phyloP scores from a whole-genome alignment of 2,329 filamentous ascomycete genomes.

The Alternaria postmessia region DNA sequence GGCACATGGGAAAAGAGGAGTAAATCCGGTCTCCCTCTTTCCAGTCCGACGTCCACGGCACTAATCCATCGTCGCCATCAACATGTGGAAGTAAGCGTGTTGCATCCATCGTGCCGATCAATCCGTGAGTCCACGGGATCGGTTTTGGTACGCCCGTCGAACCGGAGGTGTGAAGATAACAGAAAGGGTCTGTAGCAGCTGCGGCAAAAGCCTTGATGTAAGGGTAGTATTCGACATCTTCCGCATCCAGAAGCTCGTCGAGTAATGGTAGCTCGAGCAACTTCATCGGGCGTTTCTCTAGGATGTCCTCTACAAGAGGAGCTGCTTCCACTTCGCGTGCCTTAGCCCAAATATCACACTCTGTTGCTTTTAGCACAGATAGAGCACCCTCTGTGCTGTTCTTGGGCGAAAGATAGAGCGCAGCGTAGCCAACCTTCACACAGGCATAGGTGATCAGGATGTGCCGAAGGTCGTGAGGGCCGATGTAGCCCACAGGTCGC shows the following conservation, averaged over 20 bases:
- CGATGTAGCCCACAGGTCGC: slow-evolving; percentile 37
- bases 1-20: slow-evolving; percentile 51
- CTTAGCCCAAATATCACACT: slow-evolving; percentile 29
- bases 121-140: slow-evolving; percentile 44
- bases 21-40: slow-evolving; percentile 33
- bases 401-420: slow-evolving; percentile 31
- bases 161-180: slow-evolving; percentile 47
- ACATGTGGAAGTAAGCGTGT: slow-evolving; percentile 45
- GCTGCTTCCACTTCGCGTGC: slow-evolving; percentile 7
- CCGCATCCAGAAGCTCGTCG: slow-evolving; percentile 22
- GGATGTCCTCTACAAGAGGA: slow-evolving; percentile 20
- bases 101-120: slow-evolving; percentile 50
- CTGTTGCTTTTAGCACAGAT: slow-evolving; percentile 27
- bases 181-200: slow-evolving; percentile 33
- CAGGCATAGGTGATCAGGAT: slow-evolving; percentile 48
- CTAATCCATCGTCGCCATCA: slow-evolving; percentile 35
- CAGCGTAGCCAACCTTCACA: slow-evolving; percentile 51
- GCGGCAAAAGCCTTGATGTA: slow-evolving; percentile 32
- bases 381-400: slow-evolving; percentile 31
- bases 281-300: slow-evolving; percentile 19
- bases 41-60: slow-evolving; percentile 33
- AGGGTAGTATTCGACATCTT: slow-evolving; percentile 16
- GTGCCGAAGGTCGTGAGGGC: slow-evolving; percentile 50
- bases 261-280: slow-evolving; percentile 25
- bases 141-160: slow-evolving; percentile 50